These are phyloP conservation scores for Hypoxylon fragiforme DNA, from an alignment of 495 filamentous ascomycete species.

Conservation along the genomic window DNA sequence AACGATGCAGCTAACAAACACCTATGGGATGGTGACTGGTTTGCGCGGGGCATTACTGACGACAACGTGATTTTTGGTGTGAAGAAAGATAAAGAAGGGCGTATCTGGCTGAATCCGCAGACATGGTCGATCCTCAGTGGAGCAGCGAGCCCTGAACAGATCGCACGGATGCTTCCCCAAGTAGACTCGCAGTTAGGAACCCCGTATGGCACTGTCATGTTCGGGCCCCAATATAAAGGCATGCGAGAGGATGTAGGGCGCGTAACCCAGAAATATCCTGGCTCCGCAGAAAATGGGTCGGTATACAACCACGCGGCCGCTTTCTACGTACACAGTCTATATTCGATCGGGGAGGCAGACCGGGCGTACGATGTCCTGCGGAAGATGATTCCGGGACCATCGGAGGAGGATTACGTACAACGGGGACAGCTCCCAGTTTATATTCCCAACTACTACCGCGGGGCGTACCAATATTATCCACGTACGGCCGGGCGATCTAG, in stretches of 20 bases:
- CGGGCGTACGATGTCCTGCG: slow-evolving; percentile 54
- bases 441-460: slow-evolving; percentile 62
- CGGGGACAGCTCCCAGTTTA: slow-evolving; percentile 59
- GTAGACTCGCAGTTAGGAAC: slow-evolving; percentile 56
- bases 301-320: slow-evolving; percentile 61
- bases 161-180: slow-evolving; percentile 49
- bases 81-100: slow-evolving; percentile 53
- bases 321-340: slow-evolving; percentile 57
- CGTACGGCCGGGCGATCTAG: slow-evolving; percentile 58
- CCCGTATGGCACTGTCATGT: slow-evolving; percentile 58
- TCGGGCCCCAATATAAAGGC: slow-evolving; percentile 53
- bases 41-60: slow-evolving; percentile 60
- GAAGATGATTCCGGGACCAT: slow-evolving; percentile 57
- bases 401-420: slow-evolving; percentile 54
- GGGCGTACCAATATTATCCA: slow-evolving; percentile 53
- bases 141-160: slow-evolving; percentile 49
- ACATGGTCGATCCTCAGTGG: slow-evolving; percentile 58
- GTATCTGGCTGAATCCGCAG: slow-evolving; percentile 62
- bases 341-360: slow-evolving; percentile 52
- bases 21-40: slow-evolving; percentile 61
- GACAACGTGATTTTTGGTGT: slow-evolving; percentile 55
- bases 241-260: slow-evolving; percentile 64
- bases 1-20: slow-evolving; percentile 55
- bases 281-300: slow-evolving; percentile 58
- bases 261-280: slow-evolving; percentile 60